A percentile compares a stretch with the other conserved stretches of the same genome.
phyloP scores from a whole-genome alignment of 306 rosid species.

The Fragaria iinumae region DNA sequence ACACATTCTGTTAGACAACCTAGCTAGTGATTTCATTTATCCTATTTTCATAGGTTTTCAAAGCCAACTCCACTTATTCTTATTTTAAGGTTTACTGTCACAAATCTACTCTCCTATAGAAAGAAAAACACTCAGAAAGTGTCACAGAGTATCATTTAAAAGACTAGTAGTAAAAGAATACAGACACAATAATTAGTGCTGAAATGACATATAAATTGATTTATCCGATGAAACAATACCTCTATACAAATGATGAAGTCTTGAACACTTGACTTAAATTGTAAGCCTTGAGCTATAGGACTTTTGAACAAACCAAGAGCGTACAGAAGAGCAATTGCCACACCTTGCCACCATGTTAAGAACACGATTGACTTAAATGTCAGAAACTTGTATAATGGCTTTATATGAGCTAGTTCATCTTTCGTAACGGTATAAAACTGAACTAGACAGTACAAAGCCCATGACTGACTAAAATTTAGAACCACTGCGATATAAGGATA shows the following conservation, averaged over 20 bases:
- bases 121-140: background rate
- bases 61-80: background rate
- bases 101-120: background rate
- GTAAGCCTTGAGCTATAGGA: slow-evolving; percentile 87
- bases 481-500: slow-evolving; percentile 91
- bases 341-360: slow-evolving; percentile 99
- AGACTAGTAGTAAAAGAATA: background rate
- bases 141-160: background rate
- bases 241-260: slow-evolving; percentile 98
- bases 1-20: background rate
- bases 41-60: background rate
- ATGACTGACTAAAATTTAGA: slow-evolving; percentile 94
- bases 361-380: slow-evolving; percentile 94
- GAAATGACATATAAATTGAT: background rate
- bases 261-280: slow-evolving; percentile 88
- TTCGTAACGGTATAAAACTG: slow-evolving; percentile 87
- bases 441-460: slow-evolving; percentile 99
- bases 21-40: background rate
- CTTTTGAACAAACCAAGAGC: slow-evolving; percentile 88
- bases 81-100: background rate
- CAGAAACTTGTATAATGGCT: slow-evolving; percentile 93
- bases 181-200: background rate
- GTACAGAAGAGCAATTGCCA: slow-evolving; percentile 87
- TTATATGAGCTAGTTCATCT: slow-evolving; percentile 85
- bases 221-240: slow-evolving; percentile 46